Percentiles rank a stretch among this genome's conserved stretches.
Conservation (phyloP, 257 asterid genomes). For the Gardenia jasminoides region DNA sequence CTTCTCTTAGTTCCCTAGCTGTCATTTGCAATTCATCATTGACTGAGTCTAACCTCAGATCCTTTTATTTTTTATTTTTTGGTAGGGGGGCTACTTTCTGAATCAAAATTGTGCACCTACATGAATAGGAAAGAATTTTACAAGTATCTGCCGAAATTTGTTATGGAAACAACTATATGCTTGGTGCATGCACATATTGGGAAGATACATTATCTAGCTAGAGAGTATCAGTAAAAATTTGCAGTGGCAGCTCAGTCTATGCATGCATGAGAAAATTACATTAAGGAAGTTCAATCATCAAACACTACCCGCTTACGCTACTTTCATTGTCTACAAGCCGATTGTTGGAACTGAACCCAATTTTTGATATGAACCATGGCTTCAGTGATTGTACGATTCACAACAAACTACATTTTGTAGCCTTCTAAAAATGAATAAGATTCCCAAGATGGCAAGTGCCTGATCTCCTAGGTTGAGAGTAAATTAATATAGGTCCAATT, state of each 20-base stretch:
- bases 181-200: not conserved
- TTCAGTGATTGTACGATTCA: not conserved
- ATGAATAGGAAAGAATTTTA: not conserved
- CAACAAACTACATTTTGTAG: not conserved
- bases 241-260: not conserved
- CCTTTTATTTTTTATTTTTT: not conserved
- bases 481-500: not conserved
- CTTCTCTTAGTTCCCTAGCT: not conserved
- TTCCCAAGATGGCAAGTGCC: too few species aligned
- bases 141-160: not conserved
- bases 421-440: not conserved
- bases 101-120: not conserved
- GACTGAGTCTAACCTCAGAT: constrained; percentile 6
- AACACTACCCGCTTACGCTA: not conserved
- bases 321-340: not conserved
- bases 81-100: not conserved
- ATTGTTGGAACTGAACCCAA: not conserved
- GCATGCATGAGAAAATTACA: not conserved
- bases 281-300: not conserved
- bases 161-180: not conserved
- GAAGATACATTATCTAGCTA: not conserved
- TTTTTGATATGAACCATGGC: not conserved
- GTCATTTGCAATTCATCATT: not conserved
- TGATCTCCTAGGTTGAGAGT: too few species aligned
- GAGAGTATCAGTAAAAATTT: not conserved